phyloP scores from a whole-genome alignment of 805 yeast genomes.

The Candida palmyrensis region DNA sequence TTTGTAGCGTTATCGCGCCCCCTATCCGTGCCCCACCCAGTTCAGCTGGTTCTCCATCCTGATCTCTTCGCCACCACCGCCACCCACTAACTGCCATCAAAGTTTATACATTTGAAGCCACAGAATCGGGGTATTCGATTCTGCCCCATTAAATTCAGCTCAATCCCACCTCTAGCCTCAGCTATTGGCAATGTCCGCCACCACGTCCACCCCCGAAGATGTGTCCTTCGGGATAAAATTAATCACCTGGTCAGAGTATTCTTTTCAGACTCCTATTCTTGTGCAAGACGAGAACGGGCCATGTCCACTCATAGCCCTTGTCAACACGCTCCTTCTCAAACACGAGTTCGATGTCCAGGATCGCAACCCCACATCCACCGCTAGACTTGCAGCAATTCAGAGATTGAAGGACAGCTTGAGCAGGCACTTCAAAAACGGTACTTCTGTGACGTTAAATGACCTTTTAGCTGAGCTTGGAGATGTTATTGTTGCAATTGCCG shows the following conservation, averaged over 20 bases:
- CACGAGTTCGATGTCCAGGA: conserved; percentile 23
- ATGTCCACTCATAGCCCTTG: conserved; percentile 76
- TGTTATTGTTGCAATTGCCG: conserved; percentile 25
- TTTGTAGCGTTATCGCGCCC: too few species aligned
- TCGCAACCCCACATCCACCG: conserved; percentile 2
- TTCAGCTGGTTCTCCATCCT: too few species aligned
- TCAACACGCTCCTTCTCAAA: conserved; percentile 61
- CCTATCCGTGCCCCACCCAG: too few species aligned
- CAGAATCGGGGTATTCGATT: too few species aligned
- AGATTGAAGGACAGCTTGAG: conserved; percentile 13
- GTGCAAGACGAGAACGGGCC: conserved; percentile 84
- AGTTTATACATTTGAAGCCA: too few species aligned
- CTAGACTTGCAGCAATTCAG: conserved; percentile 9
- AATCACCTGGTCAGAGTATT: conserved; percentile 32
- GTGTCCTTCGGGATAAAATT: conserved; percentile 6
- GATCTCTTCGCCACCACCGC: too few species aligned
- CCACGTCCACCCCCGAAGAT: neutral
- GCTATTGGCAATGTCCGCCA: too few species aligned
- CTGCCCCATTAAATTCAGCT: too few species aligned
- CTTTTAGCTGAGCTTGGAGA: conserved; percentile 50
- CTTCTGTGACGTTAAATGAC: conserved; percentile 22
- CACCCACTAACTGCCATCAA: too few species aligned
- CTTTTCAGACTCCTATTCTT: conserved; percentile 48
- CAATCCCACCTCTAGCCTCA: too few species aligned
- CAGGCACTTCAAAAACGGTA: conserved; percentile 5